Base-by-base conservation (phyloP, 306 rosid species). In the Hippophae gyantsensis region DNA sequence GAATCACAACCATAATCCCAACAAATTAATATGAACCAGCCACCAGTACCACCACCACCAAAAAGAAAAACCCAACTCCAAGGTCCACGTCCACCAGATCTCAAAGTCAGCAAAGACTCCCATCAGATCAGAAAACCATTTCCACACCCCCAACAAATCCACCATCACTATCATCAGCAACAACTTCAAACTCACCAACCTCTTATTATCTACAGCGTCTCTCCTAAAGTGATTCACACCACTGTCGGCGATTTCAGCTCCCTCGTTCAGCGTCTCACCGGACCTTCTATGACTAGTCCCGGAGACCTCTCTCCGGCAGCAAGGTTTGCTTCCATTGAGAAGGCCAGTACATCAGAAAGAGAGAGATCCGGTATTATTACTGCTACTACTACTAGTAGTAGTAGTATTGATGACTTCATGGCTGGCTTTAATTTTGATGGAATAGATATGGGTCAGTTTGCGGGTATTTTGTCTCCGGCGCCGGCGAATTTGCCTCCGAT, bases 251-350 rank as follows among this genome's bases (percentile, higher is more conserved):
- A 92, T 46, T 92, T 92, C 86, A 85, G 83, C 96, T 82, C 90
- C 74, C 60, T 80, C 11, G 96, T 92, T 38, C 98, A 92, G 70
- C 87, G 96, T 46, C 95, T 92, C 63, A 92, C 98, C 11, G 98
- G 98, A 0, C 80, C 79, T 6, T 18, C 94, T n/a, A 51, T 61
- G 12, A 66, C 76, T 0, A n/a, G 73, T 1, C 18, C 65, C n/a
- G 53, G 57, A 40, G 54, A 72, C 63, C 65, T 92, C 0, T 92
- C 99, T 0, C 99, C 99, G 43, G 99, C 99, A 7, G 99, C 96
- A 9, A 80, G 96, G 13, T 65, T 87, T 0, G 99, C 99, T 18
- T 74, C 96, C 7, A 88, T 92, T 12, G 95, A 88, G 38, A 85
- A 74, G 58, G 81, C 89, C 0, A 88, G 95, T 67, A 90, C 80